Evolutionary conservation across 2,329 filamentous ascomycete species (phyloP).

Genomic region (Xylariaceae sp.): DNA sequence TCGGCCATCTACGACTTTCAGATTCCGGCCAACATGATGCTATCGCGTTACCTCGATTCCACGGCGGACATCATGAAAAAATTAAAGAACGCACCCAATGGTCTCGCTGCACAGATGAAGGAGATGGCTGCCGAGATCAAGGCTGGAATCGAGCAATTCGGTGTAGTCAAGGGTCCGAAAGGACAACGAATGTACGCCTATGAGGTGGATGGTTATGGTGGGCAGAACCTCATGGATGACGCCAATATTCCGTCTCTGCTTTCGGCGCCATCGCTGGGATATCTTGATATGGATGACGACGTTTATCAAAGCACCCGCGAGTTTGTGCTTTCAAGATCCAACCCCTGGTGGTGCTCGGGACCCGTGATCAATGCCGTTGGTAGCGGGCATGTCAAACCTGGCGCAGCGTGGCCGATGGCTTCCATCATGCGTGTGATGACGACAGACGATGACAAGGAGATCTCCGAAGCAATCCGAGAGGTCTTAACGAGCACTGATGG

Average conservation of each 20-base stretch:
- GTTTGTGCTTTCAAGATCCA: conserved; percentile 69
- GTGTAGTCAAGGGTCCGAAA: conserved; percentile 47
- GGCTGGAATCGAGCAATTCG: conserved; percentile 63
- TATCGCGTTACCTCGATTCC: conserved; percentile 56
- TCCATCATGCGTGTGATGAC: conserved; percentile 50
- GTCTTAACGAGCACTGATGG: conserved; percentile 64
- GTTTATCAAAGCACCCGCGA: conserved; percentile 74
- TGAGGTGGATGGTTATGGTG: conserved; percentile 71
- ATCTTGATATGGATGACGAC: conserved; percentile 51
- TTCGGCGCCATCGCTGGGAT: conserved; percentile 59
- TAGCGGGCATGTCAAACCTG: conserved; percentile 58
- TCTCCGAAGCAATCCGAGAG: conserved; percentile 55
- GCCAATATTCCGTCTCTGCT: conserved; percentile 65
- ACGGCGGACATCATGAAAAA: conserved; percentile 42
- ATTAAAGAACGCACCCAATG: conserved; percentile 35
- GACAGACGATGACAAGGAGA: conserved; percentile 68
- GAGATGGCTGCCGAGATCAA: conserved; percentile 58
- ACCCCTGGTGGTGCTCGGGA: conserved; percentile 72
- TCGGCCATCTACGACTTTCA: conserved; percentile 80
- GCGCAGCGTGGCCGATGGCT: conserved; percentile 53
- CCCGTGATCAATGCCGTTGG: conserved; percentile 67
- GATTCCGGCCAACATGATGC: conserved; percentile 87
- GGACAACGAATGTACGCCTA: conserved; percentile 61
- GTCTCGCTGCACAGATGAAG: conserved; percentile 51
- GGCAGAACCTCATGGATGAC: conserved; percentile 62